These are phyloP conservation scores for Zarea fungicola DNA, from an alignment of 2,329 filamentous ascomycete genomes.

Conservation along the genomic window DNA sequence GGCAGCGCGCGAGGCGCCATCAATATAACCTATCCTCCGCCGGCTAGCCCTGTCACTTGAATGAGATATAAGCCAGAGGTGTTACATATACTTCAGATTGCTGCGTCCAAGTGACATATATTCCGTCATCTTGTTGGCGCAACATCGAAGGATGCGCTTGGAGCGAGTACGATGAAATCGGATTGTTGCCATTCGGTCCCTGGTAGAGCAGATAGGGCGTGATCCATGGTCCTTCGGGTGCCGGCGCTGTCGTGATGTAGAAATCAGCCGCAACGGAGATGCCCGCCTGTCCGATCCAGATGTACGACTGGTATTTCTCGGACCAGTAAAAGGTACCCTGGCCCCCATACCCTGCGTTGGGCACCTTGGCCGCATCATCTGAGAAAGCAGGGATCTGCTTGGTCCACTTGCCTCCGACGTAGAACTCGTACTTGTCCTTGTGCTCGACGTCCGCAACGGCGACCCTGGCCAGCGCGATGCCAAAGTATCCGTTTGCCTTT, in stretches of 20 bases:
- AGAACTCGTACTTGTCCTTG: constrained; percentile 19
- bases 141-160: constrained; percentile 15
- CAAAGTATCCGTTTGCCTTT: constrained; percentile 12
- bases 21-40: too few species aligned
- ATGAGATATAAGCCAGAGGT: too few species aligned
- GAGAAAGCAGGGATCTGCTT: constrained; percentile 12
- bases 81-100: too few species aligned
- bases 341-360: constrained; percentile 19
- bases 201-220: constrained; percentile 10
- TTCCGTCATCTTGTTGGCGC: constrained; percentile 6
- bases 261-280: constrained; percentile 19
- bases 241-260: constrained; percentile 17
- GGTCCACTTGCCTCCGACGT: constrained; percentile 16
- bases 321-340: constrained; percentile 21
- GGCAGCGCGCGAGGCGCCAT: too few species aligned
- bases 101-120: too few species aligned
- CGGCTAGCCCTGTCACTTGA: too few species aligned
- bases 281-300: constrained; percentile 20
- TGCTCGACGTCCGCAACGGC: constrained; percentile 16
- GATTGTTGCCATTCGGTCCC: constrained; percentile 10
- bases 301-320: constrained; percentile 16
- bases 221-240: constrained; percentile 15
- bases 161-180: constrained; percentile 11
- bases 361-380: constrained; percentile 14
- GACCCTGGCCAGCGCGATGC: constrained; percentile 18